Evolutionary conservation across 805 yeast genomes (phyloP), one percentile per base, ranked within the genome.

Genomic region (Candida adriatica): DNA sequence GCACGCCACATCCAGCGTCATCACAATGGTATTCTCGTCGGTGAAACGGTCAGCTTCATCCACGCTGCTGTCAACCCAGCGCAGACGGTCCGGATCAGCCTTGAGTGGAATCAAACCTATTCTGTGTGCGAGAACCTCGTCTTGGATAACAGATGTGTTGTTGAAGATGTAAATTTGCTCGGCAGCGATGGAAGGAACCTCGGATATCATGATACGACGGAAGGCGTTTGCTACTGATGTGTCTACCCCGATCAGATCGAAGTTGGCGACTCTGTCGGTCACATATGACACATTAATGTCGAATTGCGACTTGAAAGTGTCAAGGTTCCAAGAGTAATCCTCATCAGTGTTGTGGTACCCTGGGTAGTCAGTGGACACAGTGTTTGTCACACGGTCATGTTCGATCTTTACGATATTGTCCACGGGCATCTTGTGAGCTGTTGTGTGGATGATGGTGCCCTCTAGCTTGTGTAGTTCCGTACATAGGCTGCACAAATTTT

Each of bases 71-170:
- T 86, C 92, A 27, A 84, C 73, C 96, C 96, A 90, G 9, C 75
- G 70, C 43, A 92, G 64, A 54, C 68, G 58, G 61, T 92, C 98
- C 10, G 98, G 97, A 56, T 86, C 94, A 27, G 86, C 82, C 45
- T 79, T 81, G 46, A 92, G 67, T 20, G 98, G 98, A 30, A 90
- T 70, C 43, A 92, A 68, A 29, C 98, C 98, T 41, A 92, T 78
- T 65, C 98, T 77, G 55, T 86, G 96, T 5, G 98, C 90, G 43
- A 92, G 70, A 13, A 92, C 96, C 63, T 92, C 98, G 58, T 92
- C 98, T 58, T 88, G 96, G 42, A 92, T 85, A 29, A 92, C 96
- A 2, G 96, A 85, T 2, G 98, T 92, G 60, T 92, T 92, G 68
- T 86, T 90, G 64, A 82, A 82, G 38, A 92, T 72, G 55, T 79